Percentiles rank a stretch among this genome's conserved stretches.
phyloP scores from a whole-genome alignment of 2,329 filamentous ascomycete species.

The Pestalotiopsis sp. region DNA sequence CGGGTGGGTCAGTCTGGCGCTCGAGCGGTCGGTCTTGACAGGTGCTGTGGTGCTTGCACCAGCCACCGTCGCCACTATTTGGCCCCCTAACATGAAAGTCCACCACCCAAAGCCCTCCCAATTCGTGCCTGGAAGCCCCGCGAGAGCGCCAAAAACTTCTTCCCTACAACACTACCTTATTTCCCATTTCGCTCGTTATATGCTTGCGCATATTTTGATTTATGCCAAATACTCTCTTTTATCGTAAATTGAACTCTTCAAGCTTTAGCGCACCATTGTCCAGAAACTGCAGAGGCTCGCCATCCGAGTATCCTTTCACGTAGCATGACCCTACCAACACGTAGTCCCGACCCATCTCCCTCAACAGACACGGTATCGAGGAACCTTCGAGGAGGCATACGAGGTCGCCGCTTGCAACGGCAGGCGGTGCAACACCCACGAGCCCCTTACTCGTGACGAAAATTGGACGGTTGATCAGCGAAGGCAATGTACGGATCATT shows the following conservation, averaged over 20 bases:
- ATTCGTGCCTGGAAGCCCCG: too few species aligned
- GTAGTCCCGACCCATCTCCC: neutral
- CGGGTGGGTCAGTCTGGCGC: too few species aligned
- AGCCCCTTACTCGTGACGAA: neutral
- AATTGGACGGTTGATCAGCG: neutral
- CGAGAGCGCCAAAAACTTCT: too few species aligned
- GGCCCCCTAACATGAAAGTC: too few species aligned
- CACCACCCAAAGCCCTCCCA: too few species aligned
- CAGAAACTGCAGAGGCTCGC: neutral
- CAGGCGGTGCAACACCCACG: conserved; percentile 3
- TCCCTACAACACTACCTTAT: too few species aligned
- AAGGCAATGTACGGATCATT: neutral
- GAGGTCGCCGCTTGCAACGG: neutral
- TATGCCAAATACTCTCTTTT: neutral
- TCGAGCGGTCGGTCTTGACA: too few species aligned
- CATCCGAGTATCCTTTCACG: neutral
- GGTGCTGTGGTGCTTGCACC: too few species aligned
- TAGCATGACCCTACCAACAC: conserved; percentile 9
- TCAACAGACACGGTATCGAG: neutral
- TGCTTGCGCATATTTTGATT: neutral
- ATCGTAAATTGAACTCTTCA: neutral
- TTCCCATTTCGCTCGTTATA: neutral
- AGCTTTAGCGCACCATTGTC: neutral
- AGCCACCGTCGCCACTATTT: too few species aligned
- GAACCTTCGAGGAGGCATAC: conserved; percentile 10